Percentiles rank a stretch among this genome's conserved stretches.
Evolutionary conservation across 192 early-diverging fungal species (phyloP).

Genomic region (Allomyces javanicus): DNA sequence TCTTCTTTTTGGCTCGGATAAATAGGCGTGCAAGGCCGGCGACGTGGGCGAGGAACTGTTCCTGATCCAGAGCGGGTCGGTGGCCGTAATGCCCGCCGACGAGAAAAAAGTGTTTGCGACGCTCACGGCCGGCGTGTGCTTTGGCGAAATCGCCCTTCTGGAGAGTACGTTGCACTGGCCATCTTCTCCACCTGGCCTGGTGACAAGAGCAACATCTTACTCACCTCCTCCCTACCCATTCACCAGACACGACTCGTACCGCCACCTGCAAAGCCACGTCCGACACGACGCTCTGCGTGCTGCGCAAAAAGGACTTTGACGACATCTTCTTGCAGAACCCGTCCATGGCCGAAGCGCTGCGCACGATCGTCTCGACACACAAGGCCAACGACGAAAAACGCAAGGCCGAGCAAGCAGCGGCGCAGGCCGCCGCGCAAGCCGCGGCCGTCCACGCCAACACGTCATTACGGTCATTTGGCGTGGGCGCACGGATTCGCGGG

Average conservation of each 20-base stretch:
- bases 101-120: neutral
- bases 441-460: neutral
- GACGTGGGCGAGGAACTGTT: neutral
- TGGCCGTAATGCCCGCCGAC: neutral
- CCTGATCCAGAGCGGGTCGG: neutral
- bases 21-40: neutral
- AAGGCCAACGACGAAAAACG: neutral
- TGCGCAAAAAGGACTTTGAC: neutral
- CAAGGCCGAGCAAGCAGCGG: neutral
- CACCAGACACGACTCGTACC: neutral
- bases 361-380: neutral
- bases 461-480: neutral
- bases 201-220: neutral
- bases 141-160: neutral
- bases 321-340: neutral
- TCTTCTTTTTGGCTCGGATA: neutral
- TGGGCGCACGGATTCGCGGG: no score
- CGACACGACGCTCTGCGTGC: neutral
- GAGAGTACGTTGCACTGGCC: neutral
- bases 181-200: neutral
- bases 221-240: no score
- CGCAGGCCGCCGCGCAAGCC: neutral
- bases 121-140: neutral
- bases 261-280: neutral
- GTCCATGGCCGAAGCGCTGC: neutral